A percentile compares a stretch with the other conserved stretches of the same genome.
Conservation (phyloP, 768 basidiomycete genomes). For the Tulasnella sp. region DNA sequence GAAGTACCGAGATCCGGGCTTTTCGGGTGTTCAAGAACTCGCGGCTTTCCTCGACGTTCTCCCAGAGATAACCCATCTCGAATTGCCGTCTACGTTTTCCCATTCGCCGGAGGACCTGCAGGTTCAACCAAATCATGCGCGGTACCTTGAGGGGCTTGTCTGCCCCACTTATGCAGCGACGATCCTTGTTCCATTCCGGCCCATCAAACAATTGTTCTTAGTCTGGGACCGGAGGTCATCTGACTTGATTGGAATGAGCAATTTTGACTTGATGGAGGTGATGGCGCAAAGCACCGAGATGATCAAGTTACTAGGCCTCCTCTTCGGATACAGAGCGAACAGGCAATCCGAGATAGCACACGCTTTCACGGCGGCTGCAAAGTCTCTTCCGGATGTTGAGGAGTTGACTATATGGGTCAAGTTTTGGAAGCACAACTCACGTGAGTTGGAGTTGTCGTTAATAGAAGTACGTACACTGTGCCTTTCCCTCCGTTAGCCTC, state of each 20-base stretch:
- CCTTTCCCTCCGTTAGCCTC: not conserved
- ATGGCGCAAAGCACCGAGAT: not conserved
- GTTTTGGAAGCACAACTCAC: not conserved
- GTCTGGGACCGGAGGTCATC: not conserved
- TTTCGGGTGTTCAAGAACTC: not conserved
- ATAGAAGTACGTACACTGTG: not conserved
- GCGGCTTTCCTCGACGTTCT: not conserved
- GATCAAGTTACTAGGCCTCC: not conserved
- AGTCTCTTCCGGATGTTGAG: not conserved
- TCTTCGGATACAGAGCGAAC: not conserved
- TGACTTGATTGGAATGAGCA: not conserved
- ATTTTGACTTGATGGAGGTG: not conserved
- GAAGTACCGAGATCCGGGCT: not conserved
- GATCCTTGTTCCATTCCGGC: not conserved
- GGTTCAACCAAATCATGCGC: not conserved
- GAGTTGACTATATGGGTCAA: not conserved
- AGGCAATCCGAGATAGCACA: not conserved
- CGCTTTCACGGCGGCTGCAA: not conserved
- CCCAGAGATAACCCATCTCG: not conserved
- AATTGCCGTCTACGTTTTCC: too few relatives aligned
- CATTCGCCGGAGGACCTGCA: not conserved
- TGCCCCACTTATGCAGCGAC: not conserved
- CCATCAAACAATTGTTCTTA: not conserved
- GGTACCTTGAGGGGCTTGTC: not conserved
- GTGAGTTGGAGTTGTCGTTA: not conserved